Conservation (phyloP, 2,329 filamentous ascomycete genomes). For the Ceratocystis cubensis region DNA sequence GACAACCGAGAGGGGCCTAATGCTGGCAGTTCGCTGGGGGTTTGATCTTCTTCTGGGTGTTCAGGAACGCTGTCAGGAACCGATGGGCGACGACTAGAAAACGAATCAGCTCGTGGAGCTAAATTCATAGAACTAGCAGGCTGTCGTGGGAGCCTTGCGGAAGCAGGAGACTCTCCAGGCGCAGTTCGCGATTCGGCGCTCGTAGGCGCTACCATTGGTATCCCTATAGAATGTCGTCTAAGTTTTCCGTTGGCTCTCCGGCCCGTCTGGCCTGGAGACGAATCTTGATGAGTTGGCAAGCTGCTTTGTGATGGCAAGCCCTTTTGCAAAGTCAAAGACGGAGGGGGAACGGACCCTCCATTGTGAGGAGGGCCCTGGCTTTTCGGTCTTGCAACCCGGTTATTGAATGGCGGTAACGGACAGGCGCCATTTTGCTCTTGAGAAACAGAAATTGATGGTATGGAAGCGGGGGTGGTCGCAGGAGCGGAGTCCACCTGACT, state of each 20-base stretch:
- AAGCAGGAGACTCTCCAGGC: neutral
- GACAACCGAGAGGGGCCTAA: too few relatives aligned
- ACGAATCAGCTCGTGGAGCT: neutral
- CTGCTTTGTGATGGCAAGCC: neutral
- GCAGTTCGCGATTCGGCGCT: neutral
- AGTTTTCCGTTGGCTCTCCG: neutral
- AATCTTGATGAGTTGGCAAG: neutral
- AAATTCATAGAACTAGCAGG: neutral
- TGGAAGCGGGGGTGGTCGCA: neutral
- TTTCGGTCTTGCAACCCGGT: neutral
- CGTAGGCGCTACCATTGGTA: neutral
- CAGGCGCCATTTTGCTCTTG: neutral
- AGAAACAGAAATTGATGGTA: neutral
- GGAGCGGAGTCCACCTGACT: neutral
- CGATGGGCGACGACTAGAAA: neutral
- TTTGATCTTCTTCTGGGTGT: neutral
- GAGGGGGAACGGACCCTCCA: neutral
- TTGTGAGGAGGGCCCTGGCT: neutral
- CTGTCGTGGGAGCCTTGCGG: neutral
- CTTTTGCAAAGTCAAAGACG: neutral
- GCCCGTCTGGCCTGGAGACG: neutral
- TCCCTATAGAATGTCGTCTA: neutral
- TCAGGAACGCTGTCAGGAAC: neutral
- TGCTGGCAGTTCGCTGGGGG: neutral
- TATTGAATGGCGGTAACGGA: neutral